Conservation (phyloP, 768 basidiomycete genomes). For the Mycena maculata region DNA sequence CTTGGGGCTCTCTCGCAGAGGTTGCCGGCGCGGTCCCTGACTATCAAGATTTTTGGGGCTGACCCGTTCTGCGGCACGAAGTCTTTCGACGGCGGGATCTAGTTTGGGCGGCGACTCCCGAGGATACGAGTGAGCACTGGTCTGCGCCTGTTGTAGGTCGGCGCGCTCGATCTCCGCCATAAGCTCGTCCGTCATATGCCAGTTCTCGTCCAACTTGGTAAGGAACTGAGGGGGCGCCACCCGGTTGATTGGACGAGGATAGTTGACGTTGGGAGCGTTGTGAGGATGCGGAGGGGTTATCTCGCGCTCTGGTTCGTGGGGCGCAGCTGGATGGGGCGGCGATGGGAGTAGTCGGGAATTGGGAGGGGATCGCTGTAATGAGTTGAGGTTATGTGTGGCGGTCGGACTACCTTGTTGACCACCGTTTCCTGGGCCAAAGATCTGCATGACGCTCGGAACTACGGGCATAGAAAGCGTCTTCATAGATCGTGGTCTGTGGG, state of each 20-base stretch:
- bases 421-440: conserved; percentile 56
- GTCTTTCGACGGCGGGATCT: conserved; percentile 65
- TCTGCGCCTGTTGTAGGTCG: conserved; percentile 70
- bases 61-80: conserved; percentile 61
- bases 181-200: conserved; percentile 77
- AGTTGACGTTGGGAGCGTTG: conserved; percentile 11
- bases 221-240: conserved; percentile 67
- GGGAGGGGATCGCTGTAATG: conserved; percentile 31
- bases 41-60: conserved; percentile 67
- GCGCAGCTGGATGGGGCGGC: conserved; percentile 27
- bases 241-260: conserved; percentile 74
- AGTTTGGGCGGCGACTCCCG: conserved; percentile 61
- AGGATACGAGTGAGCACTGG: conserved; percentile 53
- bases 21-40: conserved; percentile 48
- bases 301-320: conserved; percentile 43
- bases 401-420: conserved; percentile 48
- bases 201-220: conserved; percentile 67
- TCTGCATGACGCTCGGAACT: conserved; percentile 67
- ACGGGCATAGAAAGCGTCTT: conserved; percentile 74
- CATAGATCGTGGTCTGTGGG: conserved; percentile 62
- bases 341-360: conserved; percentile 40
- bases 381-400: conserved; percentile 29
- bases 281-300: conserved; percentile 48
- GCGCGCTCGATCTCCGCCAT: conserved; percentile 79
- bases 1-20: conserved; percentile 55